phyloP scores from a whole-genome alignment of 257 asterid species.

The Scutellaria barbata region DNA sequence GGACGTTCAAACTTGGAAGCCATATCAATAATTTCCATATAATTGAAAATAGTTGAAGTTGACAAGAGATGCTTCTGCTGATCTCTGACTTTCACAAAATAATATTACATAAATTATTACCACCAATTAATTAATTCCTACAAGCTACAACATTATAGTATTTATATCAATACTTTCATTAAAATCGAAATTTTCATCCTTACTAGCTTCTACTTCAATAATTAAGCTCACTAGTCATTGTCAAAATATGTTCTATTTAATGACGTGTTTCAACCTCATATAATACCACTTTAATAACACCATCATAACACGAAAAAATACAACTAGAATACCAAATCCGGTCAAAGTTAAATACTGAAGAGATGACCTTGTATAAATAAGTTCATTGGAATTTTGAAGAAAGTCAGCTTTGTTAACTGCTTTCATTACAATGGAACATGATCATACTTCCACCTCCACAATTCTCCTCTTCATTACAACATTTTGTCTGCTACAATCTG shows the following conservation, averaged over 20 bases:
- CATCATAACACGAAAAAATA: no score
- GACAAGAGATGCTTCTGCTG: background rate
- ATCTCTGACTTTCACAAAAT: slow-evolving; percentile 3
- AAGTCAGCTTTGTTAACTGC: background rate
- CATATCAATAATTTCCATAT: no score
- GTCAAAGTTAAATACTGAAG: no score
- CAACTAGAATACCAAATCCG: no score
- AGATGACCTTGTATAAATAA: no score
- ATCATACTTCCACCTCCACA: background rate
- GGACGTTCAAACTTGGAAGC: no score
- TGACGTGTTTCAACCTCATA: background rate
- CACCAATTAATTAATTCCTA: background rate
- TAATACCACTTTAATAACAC: no score
- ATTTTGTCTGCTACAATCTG: background rate
- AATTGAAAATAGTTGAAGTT: no score
- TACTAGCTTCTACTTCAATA: background rate
- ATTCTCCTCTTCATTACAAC: slow-evolving; percentile 25
- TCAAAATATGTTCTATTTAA: background rate
- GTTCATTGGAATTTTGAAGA: background rate
- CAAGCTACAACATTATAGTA: background rate
- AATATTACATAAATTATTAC: background rate
- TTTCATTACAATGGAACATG: slow-evolving; percentile 19
- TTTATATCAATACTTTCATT: no score
- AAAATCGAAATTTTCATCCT: no score
- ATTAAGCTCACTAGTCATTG: background rate